Conservation (phyloP, 1,284 basidiomycete genomes). For the Trametes pubescens region DNA sequence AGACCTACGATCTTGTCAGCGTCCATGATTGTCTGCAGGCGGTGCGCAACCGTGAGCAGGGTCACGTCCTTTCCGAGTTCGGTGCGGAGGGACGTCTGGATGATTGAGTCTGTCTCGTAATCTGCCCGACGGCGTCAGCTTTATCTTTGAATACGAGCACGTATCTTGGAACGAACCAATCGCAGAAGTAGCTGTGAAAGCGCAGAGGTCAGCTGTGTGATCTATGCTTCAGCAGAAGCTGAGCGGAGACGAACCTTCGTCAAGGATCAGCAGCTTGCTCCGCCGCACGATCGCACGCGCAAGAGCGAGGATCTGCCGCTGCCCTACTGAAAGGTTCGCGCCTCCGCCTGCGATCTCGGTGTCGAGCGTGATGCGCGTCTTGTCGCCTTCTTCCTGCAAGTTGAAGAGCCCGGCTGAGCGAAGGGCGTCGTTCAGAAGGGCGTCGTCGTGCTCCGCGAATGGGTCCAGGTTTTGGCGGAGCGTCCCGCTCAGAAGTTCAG, state of each 20-base stretch:
- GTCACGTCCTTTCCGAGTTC: slow-evolving; percentile 62
- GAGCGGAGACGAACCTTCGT: slow-evolving; percentile 54
- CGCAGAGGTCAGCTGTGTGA: background rate
- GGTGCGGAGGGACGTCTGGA: slow-evolving; percentile 63
- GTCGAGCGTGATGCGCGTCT: slow-evolving; percentile 59
- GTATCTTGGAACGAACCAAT: slow-evolving; percentile 43
- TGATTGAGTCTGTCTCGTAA: slow-evolving; percentile 63
- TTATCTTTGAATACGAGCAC: background rate
- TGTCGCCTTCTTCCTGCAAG: slow-evolving; percentile 57
- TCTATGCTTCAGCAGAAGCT: background rate
- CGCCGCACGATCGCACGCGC: slow-evolving; percentile 65
- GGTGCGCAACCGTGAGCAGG: slow-evolving; percentile 70
- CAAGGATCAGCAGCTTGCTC: slow-evolving; percentile 68
- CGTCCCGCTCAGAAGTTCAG: slow-evolving; percentile 70
- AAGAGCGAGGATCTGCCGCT: slow-evolving; percentile 67
- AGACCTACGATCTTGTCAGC: slow-evolving; percentile 49
- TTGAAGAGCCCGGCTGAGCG: slow-evolving; percentile 62
- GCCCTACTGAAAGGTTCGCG: slow-evolving; percentile 64
- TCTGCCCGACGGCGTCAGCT: slow-evolving; percentile 39
- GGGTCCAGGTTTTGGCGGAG: slow-evolving; percentile 74
- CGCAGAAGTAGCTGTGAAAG: slow-evolving; percentile 44
- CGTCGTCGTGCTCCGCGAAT: slow-evolving; percentile 79
- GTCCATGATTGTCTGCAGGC: slow-evolving; percentile 75
- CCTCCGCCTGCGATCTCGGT: slow-evolving; percentile 65
- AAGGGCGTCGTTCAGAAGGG: slow-evolving; percentile 55